A percentile compares a stretch with the other conserved stretches of the same genome.
Conservation (phyloP, 1,284 basidiomycete species). For the Ustilago loliicola region DNA sequence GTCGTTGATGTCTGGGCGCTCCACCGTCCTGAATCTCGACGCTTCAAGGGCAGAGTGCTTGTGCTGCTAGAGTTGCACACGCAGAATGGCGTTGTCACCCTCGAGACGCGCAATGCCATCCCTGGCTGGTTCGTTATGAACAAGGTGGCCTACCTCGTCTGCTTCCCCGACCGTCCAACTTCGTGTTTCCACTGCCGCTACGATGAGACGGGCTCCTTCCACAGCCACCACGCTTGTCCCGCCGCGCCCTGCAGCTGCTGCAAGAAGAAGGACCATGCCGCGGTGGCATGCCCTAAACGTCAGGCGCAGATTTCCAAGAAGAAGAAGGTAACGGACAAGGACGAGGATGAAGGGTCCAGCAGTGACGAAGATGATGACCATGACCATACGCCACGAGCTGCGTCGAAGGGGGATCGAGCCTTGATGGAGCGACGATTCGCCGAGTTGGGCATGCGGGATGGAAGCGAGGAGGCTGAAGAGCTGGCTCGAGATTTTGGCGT, state of each 20-base stretch:
- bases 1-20: conserved; percentile 36
- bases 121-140: conserved; percentile 38
- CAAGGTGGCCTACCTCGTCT: conserved; percentile 30
- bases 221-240: conserved; percentile 35
- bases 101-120: conserved; percentile 20
- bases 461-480: conserved; percentile 29
- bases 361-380: conserved; percentile 15
- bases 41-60: conserved; percentile 34
- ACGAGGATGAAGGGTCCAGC: background rate
- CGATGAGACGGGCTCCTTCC: conserved; percentile 19
- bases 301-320: conserved; percentile 25
- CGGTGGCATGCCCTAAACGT: conserved; percentile 26
- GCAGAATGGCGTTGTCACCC: conserved; percentile 8
- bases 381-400: background rate
- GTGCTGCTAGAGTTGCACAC: conserved; percentile 33
- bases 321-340: background rate
- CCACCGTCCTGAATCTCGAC: conserved; percentile 5
- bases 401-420: conserved; percentile 11
- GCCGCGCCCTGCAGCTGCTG: conserved; percentile 16
- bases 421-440: conserved; percentile 41
- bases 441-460: conserved; percentile 28
- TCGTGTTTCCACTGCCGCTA: conserved; percentile 45
- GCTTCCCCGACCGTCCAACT: conserved; percentile 26
- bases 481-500: conserved; percentile 39
- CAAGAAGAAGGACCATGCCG: conserved; percentile 18